Conservation (phyloP, 768 basidiomycete species). For the Hortiboletus campestris region DNA sequence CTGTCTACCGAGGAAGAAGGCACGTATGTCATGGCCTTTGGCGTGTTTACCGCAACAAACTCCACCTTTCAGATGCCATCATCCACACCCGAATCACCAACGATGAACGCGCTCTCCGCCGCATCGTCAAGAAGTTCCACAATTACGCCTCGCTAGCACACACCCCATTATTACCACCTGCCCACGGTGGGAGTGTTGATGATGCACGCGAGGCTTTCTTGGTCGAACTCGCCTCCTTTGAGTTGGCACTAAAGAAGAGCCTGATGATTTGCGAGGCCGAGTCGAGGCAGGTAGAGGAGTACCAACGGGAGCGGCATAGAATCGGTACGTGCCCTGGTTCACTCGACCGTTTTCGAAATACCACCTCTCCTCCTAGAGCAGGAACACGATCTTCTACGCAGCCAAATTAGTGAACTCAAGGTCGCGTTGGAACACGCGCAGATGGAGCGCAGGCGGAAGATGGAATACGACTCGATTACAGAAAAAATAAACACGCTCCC, state of each 20-base stretch:
- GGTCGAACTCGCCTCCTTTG: conserved; percentile 74
- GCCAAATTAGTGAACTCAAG: conserved; percentile 79
- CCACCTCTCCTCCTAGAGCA: conserved; percentile 43
- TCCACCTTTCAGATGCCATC: conserved; percentile 60
- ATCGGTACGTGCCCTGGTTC: conserved; percentile 55
- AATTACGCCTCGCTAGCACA: conserved; percentile 61
- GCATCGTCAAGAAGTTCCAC: conserved; percentile 81
- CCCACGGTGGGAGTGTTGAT: conserved; percentile 40
- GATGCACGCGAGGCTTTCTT: conserved; percentile 80
- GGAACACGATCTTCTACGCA: conserved; percentile 64
- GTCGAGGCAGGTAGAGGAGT: conserved; percentile 80
- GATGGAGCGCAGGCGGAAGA: conserved; percentile 69
- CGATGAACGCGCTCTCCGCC: conserved; percentile 75
- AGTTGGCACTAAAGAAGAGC: conserved; percentile 72
- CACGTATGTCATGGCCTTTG: conserved; percentile 18
- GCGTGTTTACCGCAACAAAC: conserved; percentile 12
- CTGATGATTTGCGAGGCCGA: conserved; percentile 85
- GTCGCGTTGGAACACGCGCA: conserved; percentile 76
- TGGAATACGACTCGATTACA: conserved; percentile 82
- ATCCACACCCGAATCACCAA: conserved; percentile 80
- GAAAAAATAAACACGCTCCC: conserved; percentile 82
- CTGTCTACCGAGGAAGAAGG: conserved; percentile 67
- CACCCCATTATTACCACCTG: conserved; percentile 39
- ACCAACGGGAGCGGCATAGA: conserved; percentile 65
- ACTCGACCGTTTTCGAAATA: neutral